These are phyloP conservation scores for Fusarium globosum DNA, from an alignment of 2,329 filamentous ascomycete species.

Conservation along the genomic window DNA sequence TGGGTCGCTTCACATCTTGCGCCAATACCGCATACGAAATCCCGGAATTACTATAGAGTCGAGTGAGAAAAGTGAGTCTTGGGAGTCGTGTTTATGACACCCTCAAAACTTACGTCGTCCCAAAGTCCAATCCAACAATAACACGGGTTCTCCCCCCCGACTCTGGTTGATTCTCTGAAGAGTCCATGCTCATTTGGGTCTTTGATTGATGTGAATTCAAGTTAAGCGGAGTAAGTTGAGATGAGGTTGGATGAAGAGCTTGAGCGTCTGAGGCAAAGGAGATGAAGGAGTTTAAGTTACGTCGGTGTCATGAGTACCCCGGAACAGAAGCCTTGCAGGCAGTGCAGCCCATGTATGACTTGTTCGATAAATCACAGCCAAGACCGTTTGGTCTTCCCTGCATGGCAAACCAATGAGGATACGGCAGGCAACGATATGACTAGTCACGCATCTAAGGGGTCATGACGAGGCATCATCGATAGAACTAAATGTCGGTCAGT, in stretches of 20 bases:
- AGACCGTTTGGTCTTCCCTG: neutral
- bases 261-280: no score
- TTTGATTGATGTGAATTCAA: neutral
- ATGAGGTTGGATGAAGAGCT: neutral
- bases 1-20: fast-evolving
- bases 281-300: neutral
- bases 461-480: neutral
- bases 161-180: no score
- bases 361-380: neutral
- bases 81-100: neutral
- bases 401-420: neutral
- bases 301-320: neutral
- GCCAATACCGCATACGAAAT: neutral
- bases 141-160: neutral
- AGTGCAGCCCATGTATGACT: neutral
- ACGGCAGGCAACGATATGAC: neutral
- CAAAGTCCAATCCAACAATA: neutral
- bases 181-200: neutral
- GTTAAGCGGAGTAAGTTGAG: neutral
- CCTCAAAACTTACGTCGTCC: neutral
- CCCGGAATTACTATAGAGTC: neutral
- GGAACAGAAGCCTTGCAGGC: no score
- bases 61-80: neutral
- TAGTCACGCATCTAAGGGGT: neutral
- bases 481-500: neutral